Evolutionary conservation across 257 asterid species (phyloP).

Genomic region (Asclepias syriaca): DNA sequence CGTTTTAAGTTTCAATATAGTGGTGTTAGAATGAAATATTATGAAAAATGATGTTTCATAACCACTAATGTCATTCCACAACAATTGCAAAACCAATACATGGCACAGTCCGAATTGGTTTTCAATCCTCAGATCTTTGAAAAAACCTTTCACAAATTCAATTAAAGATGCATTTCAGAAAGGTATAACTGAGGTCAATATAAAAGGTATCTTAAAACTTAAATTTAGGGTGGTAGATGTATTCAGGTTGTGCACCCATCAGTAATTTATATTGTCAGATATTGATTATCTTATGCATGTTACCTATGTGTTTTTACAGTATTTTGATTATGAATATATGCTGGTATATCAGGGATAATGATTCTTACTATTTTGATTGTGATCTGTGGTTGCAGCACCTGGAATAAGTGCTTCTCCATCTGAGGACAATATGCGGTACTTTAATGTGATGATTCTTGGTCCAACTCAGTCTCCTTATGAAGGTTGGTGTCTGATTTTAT

Average conservation of each 20-base stretch:
- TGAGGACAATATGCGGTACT: conserved; percentile 95
- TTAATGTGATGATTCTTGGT: conserved; percentile 99
- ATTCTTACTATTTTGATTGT: conserved; percentile 16
- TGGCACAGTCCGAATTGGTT: background rate
- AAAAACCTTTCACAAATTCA: background rate
- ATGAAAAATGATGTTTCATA: background rate
- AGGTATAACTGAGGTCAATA: background rate
- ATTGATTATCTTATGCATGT: background rate
- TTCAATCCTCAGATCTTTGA: background rate
- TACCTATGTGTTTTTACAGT: background rate
- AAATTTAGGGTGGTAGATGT: background rate
- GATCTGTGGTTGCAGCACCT: conserved; percentile 66
- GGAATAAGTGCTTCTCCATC: conserved; percentile 99
- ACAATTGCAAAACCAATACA: background rate
- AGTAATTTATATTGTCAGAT: background rate
- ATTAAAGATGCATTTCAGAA: background rate
- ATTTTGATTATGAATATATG: background rate
- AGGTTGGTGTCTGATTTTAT: conserved; percentile 37
- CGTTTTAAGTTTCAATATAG: background rate
- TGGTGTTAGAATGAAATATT: background rate
- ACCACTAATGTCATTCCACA: background rate
- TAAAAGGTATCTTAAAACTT: background rate
- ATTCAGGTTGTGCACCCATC: background rate
- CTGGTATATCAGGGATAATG: background rate
- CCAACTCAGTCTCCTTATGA: conserved; percentile 98